Evolutionary conservation across 2,329 filamentous ascomycete species (phyloP).

Genomic region (Colletotrichum liaoningense): DNA sequence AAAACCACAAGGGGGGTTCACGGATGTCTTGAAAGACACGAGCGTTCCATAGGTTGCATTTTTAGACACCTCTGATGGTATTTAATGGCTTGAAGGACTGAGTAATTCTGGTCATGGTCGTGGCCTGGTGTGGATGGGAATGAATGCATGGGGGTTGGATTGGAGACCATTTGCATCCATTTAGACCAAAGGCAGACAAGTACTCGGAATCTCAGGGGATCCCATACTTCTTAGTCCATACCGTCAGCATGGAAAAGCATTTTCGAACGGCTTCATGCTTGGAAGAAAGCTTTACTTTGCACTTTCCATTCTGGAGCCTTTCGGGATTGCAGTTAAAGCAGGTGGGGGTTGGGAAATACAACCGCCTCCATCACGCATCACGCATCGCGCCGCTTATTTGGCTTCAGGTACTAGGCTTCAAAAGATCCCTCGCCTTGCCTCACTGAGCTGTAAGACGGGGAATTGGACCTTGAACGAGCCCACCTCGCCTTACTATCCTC

Average conservation of each 20-base stretch:
- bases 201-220: too few species aligned
- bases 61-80: conserved; percentile 5
- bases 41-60: conserved; percentile 27
- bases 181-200: not conserved
- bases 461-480: not conserved
- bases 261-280: not conserved
- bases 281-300: not conserved
- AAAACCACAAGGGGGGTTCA: conserved; percentile 20
- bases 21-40: conserved; percentile 26
- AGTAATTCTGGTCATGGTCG: not conserved
- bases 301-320: not conserved
- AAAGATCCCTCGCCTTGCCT: not conserved
- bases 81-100: not conserved
- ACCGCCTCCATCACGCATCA: not conserved
- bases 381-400: not conserved
- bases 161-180: not conserved
- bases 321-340: conserved; percentile 12
- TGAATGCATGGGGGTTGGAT: not conserved
- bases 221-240: too few species aligned
- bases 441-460: not conserved
- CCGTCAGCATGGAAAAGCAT: too few species aligned
- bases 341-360: conserved; percentile 23
- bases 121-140: not conserved
- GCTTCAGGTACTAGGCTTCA: not conserved
- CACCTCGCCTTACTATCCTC: not conserved